Evolutionary conservation across 805 yeast species (phyloP).

Genomic region (Wickerhamiella bombiphila): DNA sequence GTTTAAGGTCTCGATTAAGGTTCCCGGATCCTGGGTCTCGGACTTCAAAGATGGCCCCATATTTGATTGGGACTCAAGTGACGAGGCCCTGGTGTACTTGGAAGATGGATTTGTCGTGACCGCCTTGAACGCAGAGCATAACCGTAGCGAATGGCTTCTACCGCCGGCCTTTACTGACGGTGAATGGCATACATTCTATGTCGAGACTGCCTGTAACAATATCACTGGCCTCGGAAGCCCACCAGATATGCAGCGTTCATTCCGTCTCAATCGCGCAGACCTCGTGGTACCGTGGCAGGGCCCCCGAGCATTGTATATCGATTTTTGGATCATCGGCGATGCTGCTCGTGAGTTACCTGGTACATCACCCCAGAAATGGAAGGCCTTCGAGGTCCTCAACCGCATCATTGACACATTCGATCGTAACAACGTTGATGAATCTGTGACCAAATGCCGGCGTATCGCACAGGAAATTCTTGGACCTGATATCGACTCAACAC

Average conservation of each 20-base stretch:
- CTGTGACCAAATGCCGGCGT: conserved; percentile 49
- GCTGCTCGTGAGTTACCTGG: conserved; percentile 77
- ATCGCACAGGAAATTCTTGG: conserved; percentile 57
- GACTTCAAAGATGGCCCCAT: conserved; percentile 37
- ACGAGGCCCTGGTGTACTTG: conserved; percentile 72
- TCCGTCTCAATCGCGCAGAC: conserved; percentile 55
- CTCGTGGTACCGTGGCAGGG: conserved; percentile 65
- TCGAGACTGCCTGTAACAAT: conserved; percentile 88
- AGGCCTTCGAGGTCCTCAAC: conserved; percentile 68
- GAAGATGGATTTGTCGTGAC: conserved; percentile 54
- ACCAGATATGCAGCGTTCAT: conserved; percentile 59
- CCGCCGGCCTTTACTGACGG: conserved; percentile 37
- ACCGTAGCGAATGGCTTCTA: conserved; percentile 53
- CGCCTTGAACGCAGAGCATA: conserved; percentile 74
- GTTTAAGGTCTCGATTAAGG: conserved; percentile 55
- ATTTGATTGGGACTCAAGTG: conserved; percentile 72
- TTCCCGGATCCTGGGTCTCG: conserved; percentile 49
- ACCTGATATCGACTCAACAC: conserved; percentile 41
- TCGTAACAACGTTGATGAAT: conserved; percentile 37
- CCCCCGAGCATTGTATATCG: conserved; percentile 64
- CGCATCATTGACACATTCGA: conserved; percentile 76
- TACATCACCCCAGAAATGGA: conserved; percentile 66
- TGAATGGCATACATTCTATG: conserved; percentile 49
- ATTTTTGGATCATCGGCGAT: conserved; percentile 79
- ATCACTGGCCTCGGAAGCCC: conserved; percentile 75